Evolutionary conservation across 805 yeast genomes (phyloP).

Genomic region (Candida tallmaniae): DNA sequence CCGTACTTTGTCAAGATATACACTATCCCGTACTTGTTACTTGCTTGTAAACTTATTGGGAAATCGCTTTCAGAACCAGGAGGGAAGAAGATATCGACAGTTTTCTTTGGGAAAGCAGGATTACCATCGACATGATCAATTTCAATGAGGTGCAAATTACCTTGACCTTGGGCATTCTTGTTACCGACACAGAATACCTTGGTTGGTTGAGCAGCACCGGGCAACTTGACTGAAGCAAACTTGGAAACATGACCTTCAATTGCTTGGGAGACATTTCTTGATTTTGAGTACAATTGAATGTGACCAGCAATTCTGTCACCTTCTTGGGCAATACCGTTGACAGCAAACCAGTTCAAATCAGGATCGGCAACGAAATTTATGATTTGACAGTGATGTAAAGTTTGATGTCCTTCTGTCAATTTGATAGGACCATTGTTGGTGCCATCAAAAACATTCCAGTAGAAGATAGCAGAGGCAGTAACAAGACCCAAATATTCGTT

Average conservation of each 20-base stretch:
- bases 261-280: constrained; percentile 90
- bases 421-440: constrained; percentile 73
- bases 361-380: constrained; percentile 84
- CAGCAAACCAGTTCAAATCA: constrained; percentile 86
- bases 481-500: constrained; percentile 74
- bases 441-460: constrained; percentile 82
- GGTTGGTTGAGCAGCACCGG: constrained; percentile 68
- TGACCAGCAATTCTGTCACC: constrained; percentile 94
- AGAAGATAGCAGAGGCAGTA: constrained; percentile 68
- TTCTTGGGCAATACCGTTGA: constrained; percentile 92
- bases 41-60: constrained; percentile 88
- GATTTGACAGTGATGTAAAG: constrained; percentile 76
- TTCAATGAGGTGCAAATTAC: constrained; percentile 84
- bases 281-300: constrained; percentile 85
- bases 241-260: constrained; percentile 97
- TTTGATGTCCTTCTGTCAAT: constrained; percentile 79
- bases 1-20: constrained; percentile 94
- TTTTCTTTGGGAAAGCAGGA: constrained; percentile 84
- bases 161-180: constrained; percentile 68
- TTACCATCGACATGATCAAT: constrained; percentile 87
- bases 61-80: constrained; percentile 94
- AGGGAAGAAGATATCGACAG: constrained; percentile 92
- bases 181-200: constrained; percentile 92
- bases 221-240: constrained; percentile 72
- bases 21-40: constrained; percentile 79